Evolutionary conservation across 768 basidiomycete genomes (phyloP).

Genomic region (Sistotremastrum niveocremeum): DNA sequence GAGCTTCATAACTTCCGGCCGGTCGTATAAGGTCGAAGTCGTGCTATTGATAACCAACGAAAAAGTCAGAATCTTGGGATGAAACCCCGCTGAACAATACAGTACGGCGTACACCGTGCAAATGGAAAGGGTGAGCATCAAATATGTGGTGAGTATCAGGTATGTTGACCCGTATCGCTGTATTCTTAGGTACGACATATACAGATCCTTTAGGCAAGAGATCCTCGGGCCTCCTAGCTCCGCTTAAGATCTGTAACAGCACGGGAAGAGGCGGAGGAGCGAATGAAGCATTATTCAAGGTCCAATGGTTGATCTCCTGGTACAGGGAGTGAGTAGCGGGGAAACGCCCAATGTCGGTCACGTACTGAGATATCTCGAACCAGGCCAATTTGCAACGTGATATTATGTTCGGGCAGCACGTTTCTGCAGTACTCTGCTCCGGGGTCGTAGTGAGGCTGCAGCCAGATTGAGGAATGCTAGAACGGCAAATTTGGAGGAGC

Average conservation of each 20-base stretch:
- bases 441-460: constrained; percentile 9
- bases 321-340: not conserved
- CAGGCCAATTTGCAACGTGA: not conserved
- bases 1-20: not conserved
- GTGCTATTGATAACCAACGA: not conserved
- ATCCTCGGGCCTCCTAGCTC: constrained; percentile 19
- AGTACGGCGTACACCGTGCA: not conserved
- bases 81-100: too few species aligned
- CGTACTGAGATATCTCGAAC: too few species aligned
- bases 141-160: constrained; percentile 11
- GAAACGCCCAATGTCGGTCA: too few species aligned
- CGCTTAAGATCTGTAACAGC: constrained; percentile 18
- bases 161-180: constrained; percentile 35
- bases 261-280: constrained; percentile 9
- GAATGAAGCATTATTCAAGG: constrained; percentile 5
- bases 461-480: too few species aligned
- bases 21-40: not conserved
- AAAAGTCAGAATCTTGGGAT: not conserved
- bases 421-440: constrained; percentile 27
- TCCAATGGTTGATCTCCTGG: too few species aligned
- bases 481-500: too few species aligned
- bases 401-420: constrained; percentile 16
- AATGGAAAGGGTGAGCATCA: not conserved
- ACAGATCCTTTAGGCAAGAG: constrained; percentile 29
- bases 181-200: constrained; percentile 29